Evolutionary conservation across 2,329 filamentous ascomycete species (phyloP), one percentile per base, ranked within the genome.

Genomic region (Stemphylium vesicarium): DNA sequence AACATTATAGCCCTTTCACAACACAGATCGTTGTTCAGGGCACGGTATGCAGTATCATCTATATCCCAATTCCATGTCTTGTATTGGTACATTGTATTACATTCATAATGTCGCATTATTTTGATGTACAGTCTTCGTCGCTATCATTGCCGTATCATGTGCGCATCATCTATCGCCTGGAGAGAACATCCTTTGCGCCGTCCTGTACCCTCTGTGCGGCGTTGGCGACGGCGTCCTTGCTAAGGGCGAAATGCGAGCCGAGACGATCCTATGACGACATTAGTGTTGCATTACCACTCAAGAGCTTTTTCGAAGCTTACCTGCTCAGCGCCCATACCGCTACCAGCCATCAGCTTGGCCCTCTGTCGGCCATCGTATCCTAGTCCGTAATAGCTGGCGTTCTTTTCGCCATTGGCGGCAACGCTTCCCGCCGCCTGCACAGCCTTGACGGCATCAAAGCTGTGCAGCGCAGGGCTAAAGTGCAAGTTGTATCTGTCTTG

Each of bases 251-350:
- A 40, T 73, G 70, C 7, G 63, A 59, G 15, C 63, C 70, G 15
- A 68, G 68, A 16, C 66, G 66, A 26, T 74, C 70, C 71, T 74
- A 37, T 15, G 13, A 40, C 1, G 39, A 37, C 33, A n/a, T 66
- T 38, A 65, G 54, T 4, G 29, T 38, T 8, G 12, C 39, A 12
- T 16, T 8, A 32, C 29, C 2, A n/a, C 15, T 13, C 15, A 11
- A 32, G 5, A 2, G 3, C 32, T 24, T n/a, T 18, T 41, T 11
- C 13, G 18, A 31, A 20, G 49, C 62, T 40, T 66, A 74, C 72
- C 65, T 75, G 72, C 50, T 75, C 72, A 31, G 71, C 71, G 7
- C 71, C 72, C 12, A 52, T 56, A n/a, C 71, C 70, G 41, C 68
- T 63, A 33, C 57, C 56, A 31, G 72, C 71, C 55, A 74, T 45